phyloP scores from a whole-genome alignment of 768 basidiomycete genomes.

The Mrakia blollopis region DNA sequence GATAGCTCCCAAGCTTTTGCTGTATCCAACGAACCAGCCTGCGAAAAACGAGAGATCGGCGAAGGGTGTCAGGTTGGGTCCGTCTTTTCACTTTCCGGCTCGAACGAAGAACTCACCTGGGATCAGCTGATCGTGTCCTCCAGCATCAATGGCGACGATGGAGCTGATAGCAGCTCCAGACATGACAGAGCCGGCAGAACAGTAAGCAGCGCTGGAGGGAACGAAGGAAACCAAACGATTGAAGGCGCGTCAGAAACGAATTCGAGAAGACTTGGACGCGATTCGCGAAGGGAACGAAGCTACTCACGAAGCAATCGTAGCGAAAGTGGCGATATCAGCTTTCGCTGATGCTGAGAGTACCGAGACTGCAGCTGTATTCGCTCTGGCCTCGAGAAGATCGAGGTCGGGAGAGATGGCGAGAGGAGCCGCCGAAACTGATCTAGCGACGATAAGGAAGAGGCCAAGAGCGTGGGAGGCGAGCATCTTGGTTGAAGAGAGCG shows the following conservation, averaged over 20 bases:
- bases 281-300: background rate
- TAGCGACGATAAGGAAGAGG: background rate
- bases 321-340: conserved; percentile 6
- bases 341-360: background rate
- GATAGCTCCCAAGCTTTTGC: background rate
- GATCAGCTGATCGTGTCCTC: conserved; percentile 7
- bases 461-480: background rate
- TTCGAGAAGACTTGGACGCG: background rate
- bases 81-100: too few species aligned
- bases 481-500: background rate
- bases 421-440: background rate
- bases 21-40: conserved; percentile 13
- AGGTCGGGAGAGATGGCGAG: background rate
- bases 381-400: background rate
- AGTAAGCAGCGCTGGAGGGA: background rate
- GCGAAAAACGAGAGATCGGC: background rate
- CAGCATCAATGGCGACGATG: background rate
- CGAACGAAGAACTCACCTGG: background rate
- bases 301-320: background rate
- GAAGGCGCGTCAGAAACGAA: background rate
- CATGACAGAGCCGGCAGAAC: background rate
- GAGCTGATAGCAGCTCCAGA: background rate
- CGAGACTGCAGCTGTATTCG: background rate
- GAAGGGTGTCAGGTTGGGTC: background rate
- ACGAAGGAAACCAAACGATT: too few species aligned